phyloP scores from a whole-genome alignment of 1,284 basidiomycete genomes.

The Microbotryum scabiosae region DNA sequence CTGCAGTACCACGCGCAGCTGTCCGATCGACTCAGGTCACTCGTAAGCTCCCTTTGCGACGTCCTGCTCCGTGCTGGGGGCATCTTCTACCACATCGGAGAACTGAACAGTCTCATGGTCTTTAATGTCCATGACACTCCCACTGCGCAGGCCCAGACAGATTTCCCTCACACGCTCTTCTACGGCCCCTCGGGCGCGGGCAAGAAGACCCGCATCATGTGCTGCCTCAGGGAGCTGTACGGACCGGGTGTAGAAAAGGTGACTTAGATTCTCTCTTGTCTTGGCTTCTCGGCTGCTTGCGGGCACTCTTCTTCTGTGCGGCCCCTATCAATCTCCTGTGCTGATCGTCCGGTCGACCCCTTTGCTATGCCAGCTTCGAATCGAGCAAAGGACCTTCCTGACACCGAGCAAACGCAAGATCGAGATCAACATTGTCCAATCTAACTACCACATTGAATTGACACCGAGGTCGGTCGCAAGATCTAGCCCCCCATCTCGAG shows the following conservation, averaged over 20 bases:
- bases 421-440: conserved; percentile 93
- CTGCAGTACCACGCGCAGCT: conserved; percentile 83
- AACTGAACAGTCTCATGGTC: too few species aligned
- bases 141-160: conserved; percentile 38
- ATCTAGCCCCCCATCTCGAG: background rate
- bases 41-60: conserved; percentile 49
- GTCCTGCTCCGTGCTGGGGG: background rate
- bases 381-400: conserved; percentile 93
- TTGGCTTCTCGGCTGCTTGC: too few species aligned
- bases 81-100: background rate
- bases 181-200: conserved; percentile 96
- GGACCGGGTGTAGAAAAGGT: conserved; percentile 90
- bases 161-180: conserved; percentile 96
- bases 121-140: background rate
- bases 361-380: conserved; percentile 63
- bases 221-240: conserved; percentile 79
- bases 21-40: conserved; percentile 66
- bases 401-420: conserved; percentile 91
- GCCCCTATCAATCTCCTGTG: conserved; percentile 17
- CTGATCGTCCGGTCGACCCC: background rate
- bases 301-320: background rate
- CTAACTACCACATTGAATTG: conserved; percentile 95
- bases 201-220: conserved; percentile 94
- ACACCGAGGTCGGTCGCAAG: conserved; percentile 68
- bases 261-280: conserved; percentile 13